Evolutionary conservation across 306 rosid genomes (phyloP), one percentile per base, ranked within the genome.

Genomic region (Hippophae rhamnoides): DNA sequence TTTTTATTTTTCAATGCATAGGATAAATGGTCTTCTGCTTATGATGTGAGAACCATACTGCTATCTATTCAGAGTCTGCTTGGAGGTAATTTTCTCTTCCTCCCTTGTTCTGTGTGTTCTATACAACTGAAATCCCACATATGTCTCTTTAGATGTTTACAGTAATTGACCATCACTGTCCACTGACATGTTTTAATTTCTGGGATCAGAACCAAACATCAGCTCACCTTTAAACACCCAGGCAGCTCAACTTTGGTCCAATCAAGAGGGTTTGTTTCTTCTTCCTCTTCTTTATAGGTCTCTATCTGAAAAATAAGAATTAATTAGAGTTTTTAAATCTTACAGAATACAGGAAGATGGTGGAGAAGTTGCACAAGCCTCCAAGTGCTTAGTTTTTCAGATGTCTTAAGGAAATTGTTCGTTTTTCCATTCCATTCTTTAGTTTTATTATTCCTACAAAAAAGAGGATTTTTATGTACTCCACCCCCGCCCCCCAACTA

Each of bases 171-270:
- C 47, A 8, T 5, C 43, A 9, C 3, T 18, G 0, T 18, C 23
- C n/a, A 41, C 56, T 18, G 50, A 52, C 41, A 43, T 8, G 47
- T 44, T 53, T 27, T 7, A 5, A 48, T 18, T 1, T 23, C 31
- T 42, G 13, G 42, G 26, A 26, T 25, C 77, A 89, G 97, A 89
- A 69, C 97, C 95, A 52, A 90, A 85, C 71, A 87, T 71, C 52
- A 87, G 88, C 66, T 88, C 95, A n/a, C 99, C 99, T 8, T 78
- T 93, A 48, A 93, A 93, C 72, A 73, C 81, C 46, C 97, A 86
- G 75, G 99, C 99, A 51, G 99, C 99, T 10, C 90, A 86, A 66
- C 79, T 93, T 47, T 93, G 97, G 99, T 73, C 74, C 71, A 86
- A 88, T 71, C 99, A 93, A 82, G 84, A 89, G 83, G 99, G 96